These are phyloP conservation scores for Agapanthus africanus DNA, from an alignment of 106 monocot species.

Conservation along the genomic window DNA sequence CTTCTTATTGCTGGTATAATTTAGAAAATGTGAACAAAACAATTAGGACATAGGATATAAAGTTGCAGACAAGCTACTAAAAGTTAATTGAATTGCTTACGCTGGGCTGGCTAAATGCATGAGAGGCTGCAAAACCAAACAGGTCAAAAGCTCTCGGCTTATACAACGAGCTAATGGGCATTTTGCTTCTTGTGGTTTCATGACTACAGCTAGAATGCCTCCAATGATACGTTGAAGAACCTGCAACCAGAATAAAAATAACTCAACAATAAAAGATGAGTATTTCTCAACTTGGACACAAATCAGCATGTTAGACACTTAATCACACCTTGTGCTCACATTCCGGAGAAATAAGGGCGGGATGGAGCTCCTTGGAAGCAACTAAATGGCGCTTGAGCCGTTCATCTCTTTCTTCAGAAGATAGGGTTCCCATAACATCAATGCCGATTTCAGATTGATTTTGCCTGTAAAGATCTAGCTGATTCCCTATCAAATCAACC, in stretches of 20 bases:
- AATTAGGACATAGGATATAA: not conserved
- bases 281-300: not conserved
- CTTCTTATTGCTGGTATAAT: not conserved
- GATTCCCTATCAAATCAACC: conserved; percentile 74
- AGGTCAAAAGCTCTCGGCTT: conserved; percentile 66
- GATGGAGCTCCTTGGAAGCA: conserved; percentile 70
- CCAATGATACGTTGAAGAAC: conserved; percentile 76
- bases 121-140: conserved; percentile 74
- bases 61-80: too few species aligned
- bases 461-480: conserved; percentile 77
- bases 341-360: conserved; percentile 79
- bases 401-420: conserved; percentile 88
- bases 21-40: not conserved
- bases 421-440: conserved; percentile 75
- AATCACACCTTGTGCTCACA: conserved; percentile 78
- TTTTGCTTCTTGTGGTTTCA: conserved; percentile 71
- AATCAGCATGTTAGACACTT: not conserved
- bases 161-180: conserved; percentile 65
- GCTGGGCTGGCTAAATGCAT: conserved; percentile 80
- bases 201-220: conserved; percentile 61
- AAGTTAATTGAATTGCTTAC: conserved; percentile 33
- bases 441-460: conserved; percentile 73
- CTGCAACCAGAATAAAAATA: conserved; percentile 32
- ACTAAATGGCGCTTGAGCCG: conserved; percentile 70
- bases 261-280: not conserved